phyloP scores from a whole-genome alignment of 148 eudicot species.

The Silene latifolia region DNA sequence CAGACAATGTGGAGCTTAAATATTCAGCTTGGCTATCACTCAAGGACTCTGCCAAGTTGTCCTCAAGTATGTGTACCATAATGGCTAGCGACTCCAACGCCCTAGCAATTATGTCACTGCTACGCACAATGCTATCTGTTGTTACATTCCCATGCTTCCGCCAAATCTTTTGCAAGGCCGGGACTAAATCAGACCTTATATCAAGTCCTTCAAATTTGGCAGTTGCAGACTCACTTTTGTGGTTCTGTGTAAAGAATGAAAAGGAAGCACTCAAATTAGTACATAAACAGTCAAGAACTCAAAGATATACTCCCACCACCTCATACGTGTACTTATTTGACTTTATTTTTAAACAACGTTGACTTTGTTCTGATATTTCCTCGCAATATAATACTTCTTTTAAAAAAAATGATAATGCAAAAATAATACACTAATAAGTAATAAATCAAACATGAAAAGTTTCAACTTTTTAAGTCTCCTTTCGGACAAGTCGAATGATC shows the following conservation, averaged over 20 bases:
- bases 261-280: not conserved
- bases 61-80: slow-evolving; percentile 3
- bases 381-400: no score
- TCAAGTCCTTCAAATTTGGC: slow-evolving; percentile 15
- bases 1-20: slow-evolving; percentile 7
- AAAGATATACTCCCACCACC: not conserved
- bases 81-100: slow-evolving; percentile 20
- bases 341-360: not conserved
- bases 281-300: no score
- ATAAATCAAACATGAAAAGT: no score
- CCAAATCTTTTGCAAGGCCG: slow-evolving; percentile 24
- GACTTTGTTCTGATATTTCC: no score
- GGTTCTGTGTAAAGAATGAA: not conserved
- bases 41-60: slow-evolving; percentile 8
- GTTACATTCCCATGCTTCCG: slow-evolving; percentile 18
- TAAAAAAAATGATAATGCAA: no score
- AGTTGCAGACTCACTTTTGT: not conserved
- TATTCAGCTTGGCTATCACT: slow-evolving; percentile 14
- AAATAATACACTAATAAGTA: no score
- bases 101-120: not conserved
- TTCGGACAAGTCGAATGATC: not conserved
- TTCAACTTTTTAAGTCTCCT: no score
- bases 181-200: slow-evolving; percentile 4
- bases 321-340: no score
- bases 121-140: not conserved